A percentile compares a stretch with the other conserved stretches of the same genome.
Conservation (phyloP, 1,139 yeast species). For the Citeromyces hawaiiensis region DNA sequence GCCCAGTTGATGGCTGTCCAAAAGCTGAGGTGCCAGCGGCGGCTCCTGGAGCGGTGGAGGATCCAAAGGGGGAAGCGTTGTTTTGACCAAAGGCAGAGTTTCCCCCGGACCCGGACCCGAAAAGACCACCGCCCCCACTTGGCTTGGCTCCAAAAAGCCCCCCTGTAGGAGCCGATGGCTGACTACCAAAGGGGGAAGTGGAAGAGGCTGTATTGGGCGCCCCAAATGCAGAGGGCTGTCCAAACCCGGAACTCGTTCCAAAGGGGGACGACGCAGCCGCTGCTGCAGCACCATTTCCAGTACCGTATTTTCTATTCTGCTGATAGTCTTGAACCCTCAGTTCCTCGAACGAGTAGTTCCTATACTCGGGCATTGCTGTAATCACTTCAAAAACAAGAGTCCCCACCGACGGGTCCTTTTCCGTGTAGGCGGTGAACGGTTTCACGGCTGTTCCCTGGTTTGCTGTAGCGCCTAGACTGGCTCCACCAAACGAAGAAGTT, state of each 20-base stretch:
- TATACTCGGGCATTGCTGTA: conserved; percentile 83
- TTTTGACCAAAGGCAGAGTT: conserved; percentile 5
- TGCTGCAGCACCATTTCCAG: conserved; percentile 5
- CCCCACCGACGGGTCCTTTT: conserved; percentile 57
- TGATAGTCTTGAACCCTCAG: conserved; percentile 81
- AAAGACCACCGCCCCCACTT: conserved; percentile 12
- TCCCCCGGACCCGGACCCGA: conserved; percentile 11
- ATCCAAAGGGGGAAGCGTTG: conserved; percentile 11
- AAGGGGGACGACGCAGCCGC: conserved; percentile 16
- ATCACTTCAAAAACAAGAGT: conserved; percentile 61
- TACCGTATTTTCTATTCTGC: conserved; percentile 56
- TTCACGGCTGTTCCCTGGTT: not conserved
- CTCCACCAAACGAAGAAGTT: not conserved
- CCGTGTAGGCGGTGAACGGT: conserved; percentile 52
- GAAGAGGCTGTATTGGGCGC: conserved; percentile 8
- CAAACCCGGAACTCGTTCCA: conserved; percentile 13
- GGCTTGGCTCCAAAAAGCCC: conserved; percentile 8
- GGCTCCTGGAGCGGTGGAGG: conserved; percentile 8
- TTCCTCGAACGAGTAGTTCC: conserved; percentile 73
- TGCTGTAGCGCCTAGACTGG: not conserved
- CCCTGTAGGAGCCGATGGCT: conserved; percentile 12
- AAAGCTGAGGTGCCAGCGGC: conserved; percentile 6
- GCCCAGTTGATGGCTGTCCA: conserved; percentile 7
- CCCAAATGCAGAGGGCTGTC: conserved; percentile 12
- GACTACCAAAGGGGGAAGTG: conserved; percentile 10